Percentiles rank a stretch among this genome's conserved stretches.
Conservation (phyloP, 257 asterid genomes). For the Marsdenia floribunda region DNA sequence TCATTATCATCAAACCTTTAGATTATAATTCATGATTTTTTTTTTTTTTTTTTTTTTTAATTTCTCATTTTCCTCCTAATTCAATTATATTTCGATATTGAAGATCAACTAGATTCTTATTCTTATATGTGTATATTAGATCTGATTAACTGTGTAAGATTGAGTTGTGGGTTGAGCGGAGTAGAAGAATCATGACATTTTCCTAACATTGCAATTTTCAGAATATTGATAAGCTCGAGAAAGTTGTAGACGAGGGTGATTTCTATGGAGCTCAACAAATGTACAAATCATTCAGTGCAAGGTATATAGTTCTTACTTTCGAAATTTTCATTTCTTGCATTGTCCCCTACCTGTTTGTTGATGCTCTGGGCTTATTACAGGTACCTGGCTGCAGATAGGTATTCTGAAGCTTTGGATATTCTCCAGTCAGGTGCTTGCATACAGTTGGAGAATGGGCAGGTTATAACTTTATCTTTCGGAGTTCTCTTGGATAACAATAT, state of each 20-base stretch:
- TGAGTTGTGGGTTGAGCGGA: neutral
- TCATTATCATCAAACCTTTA: neutral
- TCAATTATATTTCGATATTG: neutral
- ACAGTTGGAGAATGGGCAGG: conserved; percentile 86
- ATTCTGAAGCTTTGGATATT: conserved; percentile 71
- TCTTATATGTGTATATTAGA: neutral
- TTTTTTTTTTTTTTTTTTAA: neutral
- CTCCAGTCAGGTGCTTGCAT: conserved; percentile 88
- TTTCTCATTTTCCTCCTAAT: too few relatives aligned
- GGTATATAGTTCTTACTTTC: conserved; percentile 34
- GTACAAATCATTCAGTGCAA: conserved; percentile 82
- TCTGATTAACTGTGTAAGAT: neutral
- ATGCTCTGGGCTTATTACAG: conserved; percentile 35
- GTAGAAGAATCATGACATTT: conserved; percentile 2
- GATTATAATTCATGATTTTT: neutral
- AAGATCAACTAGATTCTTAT: neutral
- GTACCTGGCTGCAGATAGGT: conserved; percentile 58
- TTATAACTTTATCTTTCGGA: conserved; percentile 16
- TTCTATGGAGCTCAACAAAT: conserved; percentile 97
- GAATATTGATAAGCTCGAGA: conserved; percentile 75
- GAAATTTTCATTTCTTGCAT: neutral
- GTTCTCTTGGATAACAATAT: neutral
- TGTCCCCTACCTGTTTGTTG: neutral
- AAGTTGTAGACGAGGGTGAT: conserved; percentile 73
- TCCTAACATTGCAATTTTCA: conserved; percentile 24